Evolutionary conservation across 139 green algal species (phyloP).

Genomic region (Trebouxia sp.): DNA sequence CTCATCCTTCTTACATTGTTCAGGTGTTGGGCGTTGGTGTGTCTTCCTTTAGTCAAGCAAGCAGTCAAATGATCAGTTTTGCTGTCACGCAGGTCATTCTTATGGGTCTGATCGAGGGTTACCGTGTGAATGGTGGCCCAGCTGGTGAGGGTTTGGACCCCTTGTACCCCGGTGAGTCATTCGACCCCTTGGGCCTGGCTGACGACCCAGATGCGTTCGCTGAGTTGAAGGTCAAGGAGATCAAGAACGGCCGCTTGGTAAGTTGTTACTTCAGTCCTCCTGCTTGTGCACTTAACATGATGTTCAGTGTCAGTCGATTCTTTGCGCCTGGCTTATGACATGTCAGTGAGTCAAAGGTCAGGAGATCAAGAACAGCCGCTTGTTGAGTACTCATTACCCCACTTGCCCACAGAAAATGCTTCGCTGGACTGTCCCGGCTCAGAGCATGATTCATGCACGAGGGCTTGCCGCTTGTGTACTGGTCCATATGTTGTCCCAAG

Average conservation of each 20-base stretch:
- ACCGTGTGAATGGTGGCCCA: constrained; percentile 91
- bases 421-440: too few species aligned
- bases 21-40: too few species aligned
- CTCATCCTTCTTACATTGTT: too few species aligned
- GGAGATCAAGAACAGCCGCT: constrained; percentile 92
- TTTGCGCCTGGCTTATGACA: constrained; percentile 93
- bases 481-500: too few species aligned
- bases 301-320: constrained; percentile 94
- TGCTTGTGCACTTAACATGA: too few species aligned
- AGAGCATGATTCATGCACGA: too few species aligned
- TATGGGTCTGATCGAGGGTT: constrained; percentile 91
- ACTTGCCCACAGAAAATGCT: too few species aligned
- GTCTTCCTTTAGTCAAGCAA: background rate
- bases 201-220: constrained; percentile 82
- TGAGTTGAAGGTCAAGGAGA: constrained; percentile 87
- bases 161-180: constrained; percentile 91
- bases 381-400: too few species aligned
- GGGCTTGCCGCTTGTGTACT: too few species aligned
- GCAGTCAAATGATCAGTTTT: background rate
- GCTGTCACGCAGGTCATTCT: constrained; percentile 80
- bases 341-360: constrained; percentile 74
- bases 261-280: background rate
- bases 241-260: constrained; percentile 87
- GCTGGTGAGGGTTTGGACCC: constrained; percentile 79
- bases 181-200: constrained; percentile 95